Percentiles rank a stretch among this genome's conserved stretches.
phyloP scores from a whole-genome alignment of 2,329 filamentous ascomycete species.

The Aspergillus persii region DNA sequence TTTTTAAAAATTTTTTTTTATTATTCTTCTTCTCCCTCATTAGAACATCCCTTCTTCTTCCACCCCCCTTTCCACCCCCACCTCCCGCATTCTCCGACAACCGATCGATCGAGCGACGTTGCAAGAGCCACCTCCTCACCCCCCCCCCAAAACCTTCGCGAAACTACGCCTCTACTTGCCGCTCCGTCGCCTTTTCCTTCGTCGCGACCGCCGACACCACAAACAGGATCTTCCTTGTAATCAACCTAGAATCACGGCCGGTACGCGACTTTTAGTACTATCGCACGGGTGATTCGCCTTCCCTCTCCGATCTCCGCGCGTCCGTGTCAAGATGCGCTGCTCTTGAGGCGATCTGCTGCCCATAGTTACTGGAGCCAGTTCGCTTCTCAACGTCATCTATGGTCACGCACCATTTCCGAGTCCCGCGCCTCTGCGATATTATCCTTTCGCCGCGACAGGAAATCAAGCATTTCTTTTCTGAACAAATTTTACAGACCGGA shows the following conservation, averaged over 20 bases:
- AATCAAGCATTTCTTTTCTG: conserved; percentile 3
- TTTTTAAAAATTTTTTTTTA: too few relatives aligned
- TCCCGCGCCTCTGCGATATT: conserved; percentile 16
- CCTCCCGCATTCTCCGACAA: conserved; percentile 7
- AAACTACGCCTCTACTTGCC: conserved; percentile 20
- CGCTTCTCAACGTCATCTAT: conserved; percentile 31
- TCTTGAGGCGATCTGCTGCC: conserved; percentile 26
- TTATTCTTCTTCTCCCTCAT: conserved; percentile 5
- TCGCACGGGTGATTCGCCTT: conserved; percentile 8
- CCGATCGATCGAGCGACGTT: conserved; percentile 14
- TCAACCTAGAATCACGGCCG: conserved; percentile 1
- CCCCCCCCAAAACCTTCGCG: conserved; percentile 8
- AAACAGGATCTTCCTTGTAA: neutral
- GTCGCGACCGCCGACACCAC: conserved; percentile 6
- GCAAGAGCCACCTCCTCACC: conserved; percentile 16
- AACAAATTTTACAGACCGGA: conserved; percentile 6
- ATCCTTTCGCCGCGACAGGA: conserved; percentile 8
- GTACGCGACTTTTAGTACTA: conserved; percentile 6
- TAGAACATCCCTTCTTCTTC: conserved; percentile 6
- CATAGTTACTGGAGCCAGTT: conserved; percentile 23
- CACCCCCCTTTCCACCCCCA: conserved; percentile 15
- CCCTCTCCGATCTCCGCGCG: conserved; percentile 7
- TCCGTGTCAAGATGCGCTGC: conserved; percentile 25
- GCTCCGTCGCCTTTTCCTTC: conserved; percentile 5
- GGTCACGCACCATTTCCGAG: conserved; percentile 31